Evolutionary conservation across 148 eudicot genomes (phyloP).

Genomic region (Rhododendron vialii): DNA sequence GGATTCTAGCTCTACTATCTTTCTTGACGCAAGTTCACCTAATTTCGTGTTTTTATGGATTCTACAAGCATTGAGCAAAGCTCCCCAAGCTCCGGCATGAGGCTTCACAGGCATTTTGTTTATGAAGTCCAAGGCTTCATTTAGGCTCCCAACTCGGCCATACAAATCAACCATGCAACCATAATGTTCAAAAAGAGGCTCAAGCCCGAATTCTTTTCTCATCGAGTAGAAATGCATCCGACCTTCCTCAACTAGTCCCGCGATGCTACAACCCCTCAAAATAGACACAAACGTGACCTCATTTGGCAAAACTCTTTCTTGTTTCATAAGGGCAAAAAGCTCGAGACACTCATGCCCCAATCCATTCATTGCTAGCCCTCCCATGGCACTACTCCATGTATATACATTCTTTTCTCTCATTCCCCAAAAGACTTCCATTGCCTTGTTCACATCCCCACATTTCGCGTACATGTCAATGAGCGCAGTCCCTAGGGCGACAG

Average conservation of each 20-base stretch:
- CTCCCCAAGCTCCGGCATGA: conserved; percentile 5
- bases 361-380: conserved; percentile 13
- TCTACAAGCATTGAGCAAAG: conserved; percentile 16
- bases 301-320: conserved; percentile 9
- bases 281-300: conserved; percentile 10
- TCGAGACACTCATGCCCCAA: background rate
- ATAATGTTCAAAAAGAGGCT: conserved; percentile 12
- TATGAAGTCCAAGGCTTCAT: conserved; percentile 16
- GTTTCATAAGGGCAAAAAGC: conserved; percentile 12
- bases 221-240: conserved; percentile 2
- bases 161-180: conserved; percentile 14
- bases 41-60: conserved; percentile 9
- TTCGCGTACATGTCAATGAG: conserved; percentile 11
- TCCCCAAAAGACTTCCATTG: conserved; percentile 11
- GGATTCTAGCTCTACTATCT: conserved; percentile 10
- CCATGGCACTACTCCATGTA: conserved; percentile 11
- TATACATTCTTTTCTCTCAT: conserved; percentile 8
- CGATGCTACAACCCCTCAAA: conserved; percentile 14
- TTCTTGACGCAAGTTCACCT: conserved; percentile 8
- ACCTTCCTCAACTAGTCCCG: conserved; percentile 12
- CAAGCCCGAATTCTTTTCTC: background rate
- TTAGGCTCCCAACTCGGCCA: conserved; percentile 7
- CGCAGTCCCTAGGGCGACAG: conserved; percentile 2
- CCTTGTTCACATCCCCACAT: conserved; percentile 7
- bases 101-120: conserved; percentile 12